Evolutionary conservation across 768 basidiomycete genomes (phyloP).

Genomic region (Pholiota conissans): DNA sequence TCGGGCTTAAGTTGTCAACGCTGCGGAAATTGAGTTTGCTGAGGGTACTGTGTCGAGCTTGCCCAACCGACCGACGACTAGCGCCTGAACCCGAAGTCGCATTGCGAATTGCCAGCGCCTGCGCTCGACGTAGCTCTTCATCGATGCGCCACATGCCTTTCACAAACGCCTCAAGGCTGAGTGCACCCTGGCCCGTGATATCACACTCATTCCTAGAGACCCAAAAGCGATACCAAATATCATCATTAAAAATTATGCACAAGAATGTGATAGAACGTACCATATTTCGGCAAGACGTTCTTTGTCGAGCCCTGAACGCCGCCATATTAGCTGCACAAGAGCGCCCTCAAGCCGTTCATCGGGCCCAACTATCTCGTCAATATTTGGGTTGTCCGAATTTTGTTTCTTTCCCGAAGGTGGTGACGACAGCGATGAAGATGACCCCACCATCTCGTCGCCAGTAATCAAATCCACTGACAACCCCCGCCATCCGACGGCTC

Average conservation of each 20-base stretch:
- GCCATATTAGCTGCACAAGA: conserved; percentile 56
- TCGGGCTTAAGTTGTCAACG: neutral
- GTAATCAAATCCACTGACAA: conserved; percentile 61
- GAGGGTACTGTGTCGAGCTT: neutral
- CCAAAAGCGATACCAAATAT: neutral
- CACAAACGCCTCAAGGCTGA: conserved; percentile 67
- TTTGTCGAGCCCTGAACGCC: conserved; percentile 53
- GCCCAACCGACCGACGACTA: neutral
- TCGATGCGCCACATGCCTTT: conserved; percentile 88
- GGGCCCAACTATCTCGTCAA: conserved; percentile 31
- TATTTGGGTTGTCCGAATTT: conserved; percentile 21
- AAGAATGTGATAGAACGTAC: conserved; percentile 35
- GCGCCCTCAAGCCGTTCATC: conserved; percentile 56
- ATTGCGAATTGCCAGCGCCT: conserved; percentile 37
- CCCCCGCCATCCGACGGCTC: conserved; percentile 66
- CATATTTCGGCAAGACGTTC: conserved; percentile 62
- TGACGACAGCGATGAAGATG: neutral
- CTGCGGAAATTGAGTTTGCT: neutral
- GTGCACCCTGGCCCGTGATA: conserved; percentile 47
- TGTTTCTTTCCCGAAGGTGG: conserved; percentile 11
- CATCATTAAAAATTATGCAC: neutral
- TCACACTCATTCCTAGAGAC: conserved; percentile 70
- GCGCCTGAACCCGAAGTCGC: conserved; percentile 23
- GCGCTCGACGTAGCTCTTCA: conserved; percentile 71
- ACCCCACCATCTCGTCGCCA: conserved; percentile 28